phyloP scores from a whole-genome alignment of 202 grass and related monocot genomes.

The Panicum virgatum region DNA sequence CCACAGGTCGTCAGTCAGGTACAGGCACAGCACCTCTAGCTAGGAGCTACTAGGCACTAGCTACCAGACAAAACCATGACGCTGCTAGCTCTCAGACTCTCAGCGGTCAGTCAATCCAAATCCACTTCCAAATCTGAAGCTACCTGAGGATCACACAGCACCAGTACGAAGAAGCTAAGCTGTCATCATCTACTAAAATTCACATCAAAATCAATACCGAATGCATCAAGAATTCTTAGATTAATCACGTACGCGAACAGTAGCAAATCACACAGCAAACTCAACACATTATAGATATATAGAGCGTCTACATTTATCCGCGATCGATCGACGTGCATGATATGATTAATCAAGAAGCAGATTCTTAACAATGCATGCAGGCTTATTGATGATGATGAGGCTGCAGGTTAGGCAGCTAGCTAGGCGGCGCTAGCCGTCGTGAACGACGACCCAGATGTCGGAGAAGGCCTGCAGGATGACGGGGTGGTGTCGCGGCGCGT shows the following conservation, averaged over 20 bases:
- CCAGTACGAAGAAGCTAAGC: too few relatives aligned
- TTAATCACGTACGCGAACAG: constrained; percentile 3
- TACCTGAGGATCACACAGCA: not conserved
- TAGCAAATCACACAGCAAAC: not conserved
- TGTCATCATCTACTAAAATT: not conserved
- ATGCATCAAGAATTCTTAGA: not conserved
- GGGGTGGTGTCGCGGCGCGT: constrained; percentile 67
- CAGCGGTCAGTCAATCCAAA: constrained; percentile 25
- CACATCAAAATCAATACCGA: not conserved
- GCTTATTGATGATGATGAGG: not conserved
- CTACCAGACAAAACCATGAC: constrained; percentile 28
- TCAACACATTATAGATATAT: not conserved
- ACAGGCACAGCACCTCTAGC: not conserved
- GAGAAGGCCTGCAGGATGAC: constrained; percentile 91
- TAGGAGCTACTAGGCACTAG: not conserved
- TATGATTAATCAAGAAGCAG: not conserved
- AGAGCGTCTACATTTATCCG: not conserved
- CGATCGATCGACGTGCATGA: not conserved
- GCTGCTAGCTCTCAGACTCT: not conserved
- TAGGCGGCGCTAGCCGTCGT: constrained; percentile 58
- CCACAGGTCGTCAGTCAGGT: not conserved
- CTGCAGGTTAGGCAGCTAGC: not conserved
- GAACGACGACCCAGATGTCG: constrained; percentile 79
- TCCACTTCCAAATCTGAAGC: constrained; percentile 40
- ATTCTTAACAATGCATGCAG: too few relatives aligned